phyloP scores from a whole-genome alignment of 2,329 filamentous ascomycete species.

The Myriosclerotinia duriaeana region DNA sequence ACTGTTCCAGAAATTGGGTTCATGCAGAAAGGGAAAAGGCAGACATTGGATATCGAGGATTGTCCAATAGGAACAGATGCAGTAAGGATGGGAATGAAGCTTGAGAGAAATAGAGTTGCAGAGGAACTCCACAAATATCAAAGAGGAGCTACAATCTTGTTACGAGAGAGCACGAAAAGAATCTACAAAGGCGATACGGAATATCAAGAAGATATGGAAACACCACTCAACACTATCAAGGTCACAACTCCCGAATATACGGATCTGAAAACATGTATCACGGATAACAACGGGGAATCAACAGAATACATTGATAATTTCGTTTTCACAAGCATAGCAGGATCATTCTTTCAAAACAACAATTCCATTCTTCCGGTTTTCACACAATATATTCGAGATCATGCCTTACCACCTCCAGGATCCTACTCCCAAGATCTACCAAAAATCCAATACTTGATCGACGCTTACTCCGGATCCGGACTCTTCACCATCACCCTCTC shows the following conservation, averaged over 20 bases:
- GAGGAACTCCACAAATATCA: slow-evolving; percentile 70
- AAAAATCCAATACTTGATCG: slow-evolving; percentile 80
- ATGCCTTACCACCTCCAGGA: slow-evolving; percentile 60
- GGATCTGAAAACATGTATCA: slow-evolving; percentile 86
- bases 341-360: slow-evolving; percentile 99
- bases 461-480: slow-evolving; percentile 95
- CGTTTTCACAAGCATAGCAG: slow-evolving; percentile 86
- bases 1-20: slow-evolving; percentile 82
- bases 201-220: slow-evolving; percentile 36
- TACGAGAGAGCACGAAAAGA: slow-evolving; percentile 80
- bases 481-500: slow-evolving; percentile 96
- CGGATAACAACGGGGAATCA: slow-evolving; percentile 76
- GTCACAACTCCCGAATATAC: slow-evolving; percentile 52
- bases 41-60: slow-evolving; percentile 91
- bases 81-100: slow-evolving; percentile 74
- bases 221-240: slow-evolving; percentile 36
- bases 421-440: slow-evolving; percentile 41
- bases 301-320: slow-evolving; percentile 84
- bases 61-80: slow-evolving; percentile 92
- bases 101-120: slow-evolving; percentile 74
- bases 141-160: slow-evolving; percentile 80
- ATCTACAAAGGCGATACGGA: slow-evolving; percentile 49
- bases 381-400: slow-evolving; percentile 80
- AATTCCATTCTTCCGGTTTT: slow-evolving; percentile 91
- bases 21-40: slow-evolving; percentile 77